phyloP scores from a whole-genome alignment of 768 basidiomycete genomes.

The Clavaria fumosa region DNA sequence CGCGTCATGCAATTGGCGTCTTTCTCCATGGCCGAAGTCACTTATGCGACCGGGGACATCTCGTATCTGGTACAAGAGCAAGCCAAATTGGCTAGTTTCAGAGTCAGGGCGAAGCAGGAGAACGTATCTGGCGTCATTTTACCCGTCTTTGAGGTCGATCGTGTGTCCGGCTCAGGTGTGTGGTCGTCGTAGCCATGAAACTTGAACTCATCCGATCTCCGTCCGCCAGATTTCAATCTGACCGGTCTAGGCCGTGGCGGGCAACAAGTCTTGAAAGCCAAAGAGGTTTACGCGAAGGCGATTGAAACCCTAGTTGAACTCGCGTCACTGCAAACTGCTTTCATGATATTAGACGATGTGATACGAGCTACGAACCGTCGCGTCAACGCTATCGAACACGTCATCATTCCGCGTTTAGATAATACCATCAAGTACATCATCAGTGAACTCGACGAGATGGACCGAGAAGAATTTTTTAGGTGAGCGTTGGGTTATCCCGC shows the following conservation, averaged over 20 bases:
- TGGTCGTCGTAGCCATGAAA: neutral
- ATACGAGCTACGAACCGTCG: slow-evolving; percentile 98
- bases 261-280: slow-evolving; percentile 87
- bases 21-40: slow-evolving; percentile 97
- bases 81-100: slow-evolving; percentile 81
- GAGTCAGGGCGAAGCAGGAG: slow-evolving; percentile 89
- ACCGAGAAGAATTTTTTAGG: slow-evolving; percentile 91
- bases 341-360: slow-evolving; percentile 96
- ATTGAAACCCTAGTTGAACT: slow-evolving; percentile 95
- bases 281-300: slow-evolving; percentile 96
- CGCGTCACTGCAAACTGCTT: slow-evolving; percentile 92
- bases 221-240: slow-evolving; percentile 70
- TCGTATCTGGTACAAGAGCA: slow-evolving; percentile 96
- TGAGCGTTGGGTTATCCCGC: slow-evolving; percentile 16
- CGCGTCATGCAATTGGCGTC: slow-evolving; percentile 97
- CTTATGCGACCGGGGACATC: slow-evolving; percentile 95
- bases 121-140: slow-evolving; percentile 95
- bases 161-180: slow-evolving; percentile 68
- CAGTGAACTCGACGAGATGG: slow-evolving; percentile 98
- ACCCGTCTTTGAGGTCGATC: slow-evolving; percentile 88
- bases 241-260: slow-evolving; percentile 95
- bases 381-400: slow-evolving; percentile 97
- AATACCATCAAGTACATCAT: slow-evolving; percentile 98
- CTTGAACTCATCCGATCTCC: neutral
- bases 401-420: slow-evolving; percentile 87